A percentile compares a stretch with the other conserved stretches of the same genome.
These are phyloP conservation scores for Teratosphaeria epicoccoides DNA, from an alignment of 2,329 filamentous ascomycete species.

Conservation along the genomic window DNA sequence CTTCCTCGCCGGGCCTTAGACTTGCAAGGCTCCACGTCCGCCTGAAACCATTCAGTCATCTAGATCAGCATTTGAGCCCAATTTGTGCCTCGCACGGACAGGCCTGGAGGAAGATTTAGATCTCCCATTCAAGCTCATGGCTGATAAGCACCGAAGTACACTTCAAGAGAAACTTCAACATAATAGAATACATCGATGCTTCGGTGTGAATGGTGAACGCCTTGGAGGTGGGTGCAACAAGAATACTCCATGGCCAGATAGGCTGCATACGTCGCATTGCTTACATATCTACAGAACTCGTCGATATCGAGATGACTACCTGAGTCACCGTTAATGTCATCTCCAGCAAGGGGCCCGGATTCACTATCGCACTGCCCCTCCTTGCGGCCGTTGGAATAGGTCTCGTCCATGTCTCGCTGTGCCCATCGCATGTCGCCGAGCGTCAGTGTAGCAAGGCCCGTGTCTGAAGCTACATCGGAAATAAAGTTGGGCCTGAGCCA, in stretches of 20 bases:
- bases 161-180: conserved; percentile 21
- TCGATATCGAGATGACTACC: conserved; percentile 10
- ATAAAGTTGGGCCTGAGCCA: conserved; percentile 44
- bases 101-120: too few relatives aligned
- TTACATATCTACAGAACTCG: conserved; percentile 17
- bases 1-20: not conserved
- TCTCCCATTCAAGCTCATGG: conserved; percentile 20
- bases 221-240: not conserved
- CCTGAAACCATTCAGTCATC: conserved; percentile 11
- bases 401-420: conserved; percentile 15
- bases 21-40: not conserved
- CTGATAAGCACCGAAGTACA: conserved; percentile 20
- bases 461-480: conserved; percentile 34
- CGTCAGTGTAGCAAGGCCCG: conserved; percentile 9
- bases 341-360: conserved; percentile 19
- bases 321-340: conserved; percentile 13
- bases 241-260: not conserved
- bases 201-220: conserved; percentile 21
- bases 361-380: not conserved
- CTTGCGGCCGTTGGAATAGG: conserved; percentile 14
- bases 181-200: conserved; percentile 19
- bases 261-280: not conserved
- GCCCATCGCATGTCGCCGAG: conserved; percentile 9
- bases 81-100: too few relatives aligned
- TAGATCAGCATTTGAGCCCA: too few relatives aligned